Percentiles rank a stretch among this genome's conserved stretches.
phyloP scores from a whole-genome alignment of 1,284 basidiomycete genomes.

The Apiotrichum gracile region DNA sequence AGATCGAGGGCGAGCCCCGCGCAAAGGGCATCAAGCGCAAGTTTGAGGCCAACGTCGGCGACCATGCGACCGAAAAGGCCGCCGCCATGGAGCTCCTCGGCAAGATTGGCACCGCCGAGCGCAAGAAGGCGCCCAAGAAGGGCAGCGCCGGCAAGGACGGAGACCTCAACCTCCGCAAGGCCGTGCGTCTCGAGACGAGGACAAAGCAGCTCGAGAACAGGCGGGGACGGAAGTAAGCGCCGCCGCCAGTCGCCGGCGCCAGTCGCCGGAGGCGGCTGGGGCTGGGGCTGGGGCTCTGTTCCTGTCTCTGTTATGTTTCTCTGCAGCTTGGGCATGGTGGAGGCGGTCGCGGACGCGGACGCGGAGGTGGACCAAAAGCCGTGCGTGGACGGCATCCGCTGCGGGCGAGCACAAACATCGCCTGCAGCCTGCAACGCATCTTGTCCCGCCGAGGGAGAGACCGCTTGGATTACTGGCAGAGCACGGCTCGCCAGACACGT shows the following conservation, averaged over 20 bases:
- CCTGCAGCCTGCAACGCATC: not conserved
- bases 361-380: no score
- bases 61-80: constrained; percentile 61
- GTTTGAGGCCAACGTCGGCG: constrained; percentile 52
- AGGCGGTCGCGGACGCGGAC: no score
- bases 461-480: not conserved
- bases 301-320: not conserved
- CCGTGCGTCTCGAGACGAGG: constrained; percentile 58
- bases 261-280: no score
- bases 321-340: no score
- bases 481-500: constrained; percentile 2
- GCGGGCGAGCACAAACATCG: no score
- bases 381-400: no score
- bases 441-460: not conserved
- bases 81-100: constrained; percentile 68
- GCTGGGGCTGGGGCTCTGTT: not conserved
- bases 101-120: constrained; percentile 62
- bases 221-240: not conserved
- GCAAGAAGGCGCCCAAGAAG: constrained; percentile 51
- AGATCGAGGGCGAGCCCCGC: constrained; percentile 85
- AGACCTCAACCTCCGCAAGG: constrained; percentile 69
- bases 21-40: constrained; percentile 84
- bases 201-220: constrained; percentile 9
- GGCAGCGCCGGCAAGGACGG: constrained; percentile 49
- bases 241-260: no score